Conservation (phyloP, 2,329 filamentous ascomycete genomes). For the Ascochyta viciae-villosae region DNA sequence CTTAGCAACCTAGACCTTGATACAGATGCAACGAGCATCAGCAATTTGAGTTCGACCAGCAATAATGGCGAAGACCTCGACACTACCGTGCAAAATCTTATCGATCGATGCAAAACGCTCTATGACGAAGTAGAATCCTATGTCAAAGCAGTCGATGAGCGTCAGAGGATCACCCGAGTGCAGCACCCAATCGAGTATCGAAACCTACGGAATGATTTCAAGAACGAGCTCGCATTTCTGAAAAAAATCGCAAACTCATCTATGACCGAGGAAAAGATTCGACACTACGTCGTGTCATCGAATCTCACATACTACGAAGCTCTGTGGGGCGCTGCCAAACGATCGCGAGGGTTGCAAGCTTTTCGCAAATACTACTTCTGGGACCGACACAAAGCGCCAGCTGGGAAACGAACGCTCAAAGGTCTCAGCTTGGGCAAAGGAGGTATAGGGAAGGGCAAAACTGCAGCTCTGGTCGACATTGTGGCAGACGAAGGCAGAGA, state of each 20-base stretch:
- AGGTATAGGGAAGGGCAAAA: constrained; percentile 54
- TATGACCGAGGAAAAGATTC: constrained; percentile 38
- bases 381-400: constrained; percentile 28
- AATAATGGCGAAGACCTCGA: constrained; percentile 26
- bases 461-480: constrained; percentile 67
- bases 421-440: constrained; percentile 34
- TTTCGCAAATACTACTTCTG: constrained; percentile 54
- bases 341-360: constrained; percentile 62
- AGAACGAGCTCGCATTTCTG: constrained; percentile 45
- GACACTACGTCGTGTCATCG: constrained; percentile 68
- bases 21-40: constrained; percentile 8
- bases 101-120: constrained; percentile 48
- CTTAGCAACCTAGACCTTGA: constrained; percentile 22
- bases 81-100: constrained; percentile 40
- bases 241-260: constrained; percentile 35
- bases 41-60: background rate
- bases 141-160: constrained; percentile 41
- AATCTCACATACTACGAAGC: constrained; percentile 71
- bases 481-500: constrained; percentile 67
- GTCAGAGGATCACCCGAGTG: constrained; percentile 41
- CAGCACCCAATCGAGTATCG: constrained; percentile 48
- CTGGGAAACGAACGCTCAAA: constrained; percentile 33
- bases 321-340: constrained; percentile 69
- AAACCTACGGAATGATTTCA: constrained; percentile 44
- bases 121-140: constrained; percentile 53